Evolutionary conservation across 768 basidiomycete genomes (phyloP), one percentile per base, ranked within the genome.

Genomic region (Leccinum arenicola): DNA sequence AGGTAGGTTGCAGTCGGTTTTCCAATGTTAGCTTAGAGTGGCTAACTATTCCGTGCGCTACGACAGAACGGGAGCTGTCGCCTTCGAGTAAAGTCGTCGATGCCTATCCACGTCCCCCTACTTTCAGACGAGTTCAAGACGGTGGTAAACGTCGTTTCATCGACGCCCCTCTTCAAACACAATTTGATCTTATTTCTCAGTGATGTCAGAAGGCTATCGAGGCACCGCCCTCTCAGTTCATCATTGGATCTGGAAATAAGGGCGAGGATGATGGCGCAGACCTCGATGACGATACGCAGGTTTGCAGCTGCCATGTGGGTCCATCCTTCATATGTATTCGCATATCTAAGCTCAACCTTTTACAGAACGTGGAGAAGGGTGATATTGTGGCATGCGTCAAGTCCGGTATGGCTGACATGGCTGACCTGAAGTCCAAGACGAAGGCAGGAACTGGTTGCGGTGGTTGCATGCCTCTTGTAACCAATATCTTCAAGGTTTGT

Each of bases 371-470:
- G 47, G 70, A 77, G 4, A 91, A 91, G 70, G 83, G 82, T 10
- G 77, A 71, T 11, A 80, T 89, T 23, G 74, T 69, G 1, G 71
- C 75, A 56, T 83, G 82, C 56, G 76, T 88, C 57, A 76, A 77
- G 64, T 74, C 75, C 0, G 87, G 85, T 2, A 66, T 74, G 1
- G 79, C 79, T 50, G 76, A 71, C 7, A 66, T 90, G n/a, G 75
- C 67, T 4, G 82, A 78, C 49, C 71, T 90, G 62, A 89, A 89
- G 70, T 62, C 71, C 29, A 83, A 83, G 70, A 89, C 88, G 6
- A 91, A 90, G 69, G 83, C 78, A 6, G 87, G 87, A 4, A 84
- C 84, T 1, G 88, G 88, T 2, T 91, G 88, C 61, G 88, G 88
- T 47, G 89, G 88, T 49, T 90, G 29, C 8, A 25, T 25, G 23